Evolutionary conservation across 1,284 basidiomycete genomes (phyloP), one percentile per base, ranked within the genome.

Genomic region (Exobasidium cylindrosporum): DNA sequence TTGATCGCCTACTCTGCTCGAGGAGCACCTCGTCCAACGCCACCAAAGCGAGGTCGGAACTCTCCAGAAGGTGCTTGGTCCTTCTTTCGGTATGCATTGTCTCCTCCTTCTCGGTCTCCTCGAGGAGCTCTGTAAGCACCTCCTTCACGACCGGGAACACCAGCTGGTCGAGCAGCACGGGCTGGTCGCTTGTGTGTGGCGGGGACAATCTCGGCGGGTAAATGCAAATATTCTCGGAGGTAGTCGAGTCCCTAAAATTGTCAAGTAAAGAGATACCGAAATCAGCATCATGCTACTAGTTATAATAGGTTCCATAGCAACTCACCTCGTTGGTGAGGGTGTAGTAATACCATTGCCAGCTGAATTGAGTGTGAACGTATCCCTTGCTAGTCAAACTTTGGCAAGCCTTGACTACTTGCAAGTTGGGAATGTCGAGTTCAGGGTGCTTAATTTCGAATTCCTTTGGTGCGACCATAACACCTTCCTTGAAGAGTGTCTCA

Each of bases 341-440:
- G 72, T 79, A 79, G 71, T 73, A 82, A 79, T 81, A 82, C 79
- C 78, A 82, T 71, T 81, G 81, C 82, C 82, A 82, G 66, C 79
- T 81, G 80, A 82, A 83, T 82, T 94, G 94, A 73, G 95, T 97
- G 88, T 97, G 96, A 83, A 98, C 92, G 83, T 86, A 89, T 69
- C 93, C 92, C 83, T 87, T 89, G 66, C 93, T 97, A 81, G 91
- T 97, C 76, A 99, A 86, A 83, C 91, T 94, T 83, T 98, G 95
- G 85, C 95, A 89, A 67, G 92, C 92, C 87, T 98, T 99, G 87
- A 99, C 96, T 78, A 98, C 96, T 82, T 97, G 86, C 72, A 99
- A 89, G 85, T 99, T 98, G 74, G 91, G 90, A 79, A 97, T 89
- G 70, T 94, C 90, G 73, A 99, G 87, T 81, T 97, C 94, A 80